Percentiles rank a stretch among this genome's conserved stretches.
Conservation (phyloP, 2,329 filamentous ascomycete species). For the Curvularia eragrostidis region DNA sequence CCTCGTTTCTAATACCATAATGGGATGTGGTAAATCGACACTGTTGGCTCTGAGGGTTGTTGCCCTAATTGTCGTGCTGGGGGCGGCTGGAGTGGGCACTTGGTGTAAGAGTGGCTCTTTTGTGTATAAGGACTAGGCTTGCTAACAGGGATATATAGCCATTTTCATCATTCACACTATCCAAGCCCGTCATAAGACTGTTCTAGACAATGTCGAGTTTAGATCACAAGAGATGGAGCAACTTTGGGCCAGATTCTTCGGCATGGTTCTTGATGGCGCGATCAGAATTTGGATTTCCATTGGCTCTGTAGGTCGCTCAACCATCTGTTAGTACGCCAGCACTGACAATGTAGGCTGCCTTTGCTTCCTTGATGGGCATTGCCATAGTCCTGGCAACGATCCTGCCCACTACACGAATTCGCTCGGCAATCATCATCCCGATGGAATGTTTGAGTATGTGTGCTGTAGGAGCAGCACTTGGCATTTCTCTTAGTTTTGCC, state of each 20-base stretch:
- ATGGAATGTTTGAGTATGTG: conserved; percentile 35
- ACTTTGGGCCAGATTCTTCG: conserved; percentile 32
- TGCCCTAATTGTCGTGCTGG: conserved; percentile 30
- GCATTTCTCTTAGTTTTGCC: conserved; percentile 29
- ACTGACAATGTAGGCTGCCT: conserved; percentile 28
- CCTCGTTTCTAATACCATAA: conserved; percentile 16
- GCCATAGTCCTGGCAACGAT: conserved; percentile 27
- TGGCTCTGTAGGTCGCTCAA: conserved; percentile 27
- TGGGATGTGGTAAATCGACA: conserved; percentile 25
- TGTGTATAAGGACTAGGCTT: not conserved
- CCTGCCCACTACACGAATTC: conserved; percentile 25
- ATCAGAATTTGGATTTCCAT: conserved; percentile 37
- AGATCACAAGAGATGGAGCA: conserved; percentile 16
- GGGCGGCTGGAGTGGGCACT: conserved; percentile 30
- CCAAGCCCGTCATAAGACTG: conserved; percentile 24
- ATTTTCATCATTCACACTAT: conserved; percentile 33
- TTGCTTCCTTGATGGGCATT: conserved; percentile 27
- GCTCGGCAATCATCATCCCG: conserved; percentile 27
- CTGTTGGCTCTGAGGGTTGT: conserved; percentile 31
- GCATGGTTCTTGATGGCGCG: conserved; percentile 16
- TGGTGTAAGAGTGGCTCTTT: conserved; percentile 25
- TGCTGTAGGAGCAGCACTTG: conserved; percentile 32
- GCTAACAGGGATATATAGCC: conserved; percentile 13
- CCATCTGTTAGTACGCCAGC: not conserved
- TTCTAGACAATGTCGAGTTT: conserved; percentile 22